A percentile compares a stretch with the other conserved stretches of the same genome.
phyloP scores from a whole-genome alignment of 805 yeast genomes.

The Zygosaccharomyces rouxii region DNA sequence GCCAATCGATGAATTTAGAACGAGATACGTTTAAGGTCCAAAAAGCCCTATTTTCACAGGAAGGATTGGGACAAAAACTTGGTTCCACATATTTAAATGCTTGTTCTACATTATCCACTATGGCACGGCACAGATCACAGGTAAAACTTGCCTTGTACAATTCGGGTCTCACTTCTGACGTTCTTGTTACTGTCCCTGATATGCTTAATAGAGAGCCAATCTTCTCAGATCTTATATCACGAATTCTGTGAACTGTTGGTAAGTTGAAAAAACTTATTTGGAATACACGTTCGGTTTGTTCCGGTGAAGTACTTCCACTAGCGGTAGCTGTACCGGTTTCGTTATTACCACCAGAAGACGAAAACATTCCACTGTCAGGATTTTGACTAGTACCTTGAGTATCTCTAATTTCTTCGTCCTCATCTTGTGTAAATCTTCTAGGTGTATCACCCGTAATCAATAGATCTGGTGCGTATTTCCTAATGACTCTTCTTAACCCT shows the following conservation, averaged over 20 bases:
- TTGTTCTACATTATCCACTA: constrained; percentile 87
- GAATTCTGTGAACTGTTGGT: constrained; percentile 74
- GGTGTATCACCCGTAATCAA: constrained; percentile 44
- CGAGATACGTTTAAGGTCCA: constrained; percentile 83
- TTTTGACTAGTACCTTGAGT: constrained; percentile 11
- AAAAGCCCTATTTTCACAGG: constrained; percentile 77
- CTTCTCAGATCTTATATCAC: constrained; percentile 86
- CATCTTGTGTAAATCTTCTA: constrained; percentile 19
- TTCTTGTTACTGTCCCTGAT: constrained; percentile 92
- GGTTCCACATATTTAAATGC: constrained; percentile 93
- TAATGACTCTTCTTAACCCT: constrained; percentile 70
- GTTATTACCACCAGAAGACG: constrained; percentile 7
- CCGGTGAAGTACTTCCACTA: constrained; percentile 40
- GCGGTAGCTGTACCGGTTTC: constrained; percentile 18
- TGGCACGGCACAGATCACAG: constrained; percentile 82
- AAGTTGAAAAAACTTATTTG: constrained; percentile 86
- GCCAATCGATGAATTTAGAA: constrained; percentile 94
- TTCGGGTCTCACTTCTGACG: constrained; percentile 96
- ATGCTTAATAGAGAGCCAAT: constrained; percentile 81
- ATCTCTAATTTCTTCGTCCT: constrained; percentile 31
- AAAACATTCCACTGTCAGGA: constrained; percentile 2
- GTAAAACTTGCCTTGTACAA: constrained; percentile 79
- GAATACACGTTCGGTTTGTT: constrained; percentile 65
- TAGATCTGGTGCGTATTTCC: constrained; percentile 69
- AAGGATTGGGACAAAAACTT: constrained; percentile 80